Evolutionary conservation across 1,284 basidiomycete genomes (phyloP), one percentile per base, ranked within the genome.

Genomic region (Malassezia arunalokei): DNA sequence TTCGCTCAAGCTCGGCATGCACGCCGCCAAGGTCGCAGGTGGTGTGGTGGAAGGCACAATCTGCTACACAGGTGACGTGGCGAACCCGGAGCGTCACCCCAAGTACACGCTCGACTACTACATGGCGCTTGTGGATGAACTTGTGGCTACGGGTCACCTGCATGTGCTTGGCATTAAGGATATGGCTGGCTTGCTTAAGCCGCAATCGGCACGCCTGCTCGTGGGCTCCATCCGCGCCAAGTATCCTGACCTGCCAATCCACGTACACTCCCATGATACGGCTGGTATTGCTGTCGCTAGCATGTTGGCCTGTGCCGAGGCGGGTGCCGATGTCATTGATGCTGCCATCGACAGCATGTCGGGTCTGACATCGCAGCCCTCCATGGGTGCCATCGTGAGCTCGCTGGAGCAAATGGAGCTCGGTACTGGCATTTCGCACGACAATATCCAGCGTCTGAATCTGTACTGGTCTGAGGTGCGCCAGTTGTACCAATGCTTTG

Each of bases 101-200:
- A 99, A 99, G 78, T 99, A 99, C 78, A 96, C 92, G 27, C 79
- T 99, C 49, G 78, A 95, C 73, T 99, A 99, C 79, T 99, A 99
- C 77, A 81, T 98, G 64, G 83, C 94, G 78, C 89, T 99, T 73
- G 83, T 94, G 58, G 84, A 91, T 65, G 80, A 95, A 76, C 84
- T 98, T 49, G 90, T 98, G 59, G 78, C 82, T 51, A 90, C 94
- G 74, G 94, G 94, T 43, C 31, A 50, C 31, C 90, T 99, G 67
- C 94, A 99, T 76, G 84, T 99, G 50, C 81, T 99, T 56, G 87
- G 89, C 75, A 87, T 99, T 77, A 99, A 99, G 79, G 94, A 99
- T 74, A 99, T 99, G 94, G 94, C 94, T 59, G 94, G 94, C 74
- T 76, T 99, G 47, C 79, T 99, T 66, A 99, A 96, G 76, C 94